A percentile compares a stretch with the other conserved stretches of the same genome.
Evolutionary conservation across 805 yeast species (phyloP).

Genomic region (Citeromyces nyonsensis): DNA sequence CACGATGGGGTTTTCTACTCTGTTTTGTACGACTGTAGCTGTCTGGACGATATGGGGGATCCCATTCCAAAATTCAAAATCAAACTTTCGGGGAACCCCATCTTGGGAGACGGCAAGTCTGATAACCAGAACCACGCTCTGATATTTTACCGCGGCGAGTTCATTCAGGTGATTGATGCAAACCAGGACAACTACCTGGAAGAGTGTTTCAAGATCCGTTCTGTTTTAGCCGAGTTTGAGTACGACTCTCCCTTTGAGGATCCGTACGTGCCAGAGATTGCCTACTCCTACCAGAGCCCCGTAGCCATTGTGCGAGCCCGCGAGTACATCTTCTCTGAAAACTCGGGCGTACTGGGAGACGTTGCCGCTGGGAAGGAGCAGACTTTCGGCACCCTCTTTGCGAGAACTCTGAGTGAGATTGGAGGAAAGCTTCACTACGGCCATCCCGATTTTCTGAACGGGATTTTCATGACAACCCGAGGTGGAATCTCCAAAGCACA

Average conservation of each 20-base stretch:
- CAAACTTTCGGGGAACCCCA: conserved; percentile 85
- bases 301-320: conserved; percentile 94
- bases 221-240: conserved; percentile 83
- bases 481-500: conserved; percentile 96
- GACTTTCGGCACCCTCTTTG: conserved; percentile 91
- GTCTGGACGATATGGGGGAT: conserved; percentile 31
- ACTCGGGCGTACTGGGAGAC: conserved; percentile 85
- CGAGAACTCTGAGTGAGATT: conserved; percentile 82
- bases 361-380: conserved; percentile 97
- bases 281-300: conserved; percentile 25
- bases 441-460: conserved; percentile 90
- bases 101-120: conserved; percentile 90
- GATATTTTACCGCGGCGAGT: conserved; percentile 85
- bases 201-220: conserved; percentile 82
- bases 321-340: conserved; percentile 88
- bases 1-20: conserved; percentile 39
- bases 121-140: conserved; percentile 88
- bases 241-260: conserved; percentile 19
- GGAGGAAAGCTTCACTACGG: conserved; percentile 95
- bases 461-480: conserved; percentile 82
- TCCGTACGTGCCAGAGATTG: conserved; percentile 40
- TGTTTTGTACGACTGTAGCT: conserved; percentile 49
- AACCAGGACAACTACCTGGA: conserved; percentile 93
- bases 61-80: conserved; percentile 37
- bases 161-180: conserved; percentile 89